phyloP scores from a whole-genome alignment of 1,284 basidiomycete genomes.

The Paramarasmius palmivorus region DNA sequence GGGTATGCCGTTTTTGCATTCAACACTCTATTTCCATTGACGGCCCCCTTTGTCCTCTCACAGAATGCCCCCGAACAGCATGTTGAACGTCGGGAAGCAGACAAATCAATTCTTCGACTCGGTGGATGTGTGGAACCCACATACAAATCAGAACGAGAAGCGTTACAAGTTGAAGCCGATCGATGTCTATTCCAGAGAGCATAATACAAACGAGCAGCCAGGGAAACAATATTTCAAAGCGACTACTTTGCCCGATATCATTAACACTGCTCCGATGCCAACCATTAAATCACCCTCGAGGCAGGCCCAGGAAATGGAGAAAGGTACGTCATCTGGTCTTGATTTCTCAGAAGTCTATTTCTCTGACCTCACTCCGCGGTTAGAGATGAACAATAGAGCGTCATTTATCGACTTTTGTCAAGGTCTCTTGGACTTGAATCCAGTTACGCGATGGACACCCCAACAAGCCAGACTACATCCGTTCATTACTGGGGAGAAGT shows the following conservation, averaged over 20 bases:
- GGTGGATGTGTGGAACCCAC: slow-evolving; percentile 70
- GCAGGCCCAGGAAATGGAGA: slow-evolving; percentile 87
- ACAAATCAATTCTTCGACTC: slow-evolving; percentile 92
- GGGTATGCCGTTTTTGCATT: slow-evolving; percentile 57
- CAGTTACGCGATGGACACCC: slow-evolving; percentile 94
- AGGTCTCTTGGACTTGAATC: slow-evolving; percentile 92
- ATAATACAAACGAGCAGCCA: slow-evolving; percentile 93
- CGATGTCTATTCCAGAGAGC: slow-evolving; percentile 95
- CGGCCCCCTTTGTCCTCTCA: not conserved
- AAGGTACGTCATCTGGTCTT: slow-evolving; percentile 57
- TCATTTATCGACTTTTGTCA: slow-evolving; percentile 98
- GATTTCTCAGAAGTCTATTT: not conserved
- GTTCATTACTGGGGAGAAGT: slow-evolving; percentile 98
- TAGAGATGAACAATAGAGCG: slow-evolving; percentile 91
- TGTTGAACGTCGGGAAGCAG: slow-evolving; percentile 97
- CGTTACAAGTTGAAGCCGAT: slow-evolving; percentile 88
- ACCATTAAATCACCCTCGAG: slow-evolving; percentile 67
- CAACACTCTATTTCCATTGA: not conserved
- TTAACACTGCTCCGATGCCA: slow-evolving; percentile 93
- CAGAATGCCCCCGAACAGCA: slow-evolving; percentile 87
- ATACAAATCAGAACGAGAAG: slow-evolving; percentile 71
- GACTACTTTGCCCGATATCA: slow-evolving; percentile 90
- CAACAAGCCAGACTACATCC: slow-evolving; percentile 96
- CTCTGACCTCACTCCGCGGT: slow-evolving; percentile 8
- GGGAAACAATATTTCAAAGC: slow-evolving; percentile 99